These are phyloP conservation scores for Lachancea fermentati DNA, from an alignment of 805 yeast species.

Conservation along the genomic window DNA sequence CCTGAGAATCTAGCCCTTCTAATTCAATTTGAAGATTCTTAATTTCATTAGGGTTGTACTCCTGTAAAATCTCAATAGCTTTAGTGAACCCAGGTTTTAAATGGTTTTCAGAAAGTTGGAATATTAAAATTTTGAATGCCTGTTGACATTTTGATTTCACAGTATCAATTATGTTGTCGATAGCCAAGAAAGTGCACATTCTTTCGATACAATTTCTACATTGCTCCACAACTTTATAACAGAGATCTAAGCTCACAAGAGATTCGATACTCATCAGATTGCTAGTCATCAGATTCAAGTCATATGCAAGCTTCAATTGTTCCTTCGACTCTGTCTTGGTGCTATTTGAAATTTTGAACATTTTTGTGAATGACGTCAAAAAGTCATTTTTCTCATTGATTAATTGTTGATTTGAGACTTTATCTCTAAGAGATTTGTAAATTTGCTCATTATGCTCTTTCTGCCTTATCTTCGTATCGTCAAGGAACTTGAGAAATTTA, in stretches of 20 bases:
- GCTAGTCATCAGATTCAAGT: slow-evolving; percentile 67
- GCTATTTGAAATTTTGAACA: slow-evolving; percentile 40
- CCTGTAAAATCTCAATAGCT: slow-evolving; percentile 64
- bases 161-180: slow-evolving; percentile 29
- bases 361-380: slow-evolving; percentile 57
- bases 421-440: slow-evolving; percentile 37
- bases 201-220: slow-evolving; percentile 62
- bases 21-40: slow-evolving; percentile 31
- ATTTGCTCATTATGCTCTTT: slow-evolving; percentile 39
- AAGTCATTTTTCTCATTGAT: slow-evolving; percentile 46
- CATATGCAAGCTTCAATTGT: slow-evolving; percentile 63
- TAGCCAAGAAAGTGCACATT: slow-evolving; percentile 41
- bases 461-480: slow-evolving; percentile 26
- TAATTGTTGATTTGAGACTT: slow-evolving; percentile 32
- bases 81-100: slow-evolving; percentile 78
- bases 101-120: slow-evolving; percentile 63
- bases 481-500: slow-evolving; percentile 25
- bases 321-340: slow-evolving; percentile 27
- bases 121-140: slow-evolving; percentile 63
- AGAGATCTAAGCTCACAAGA: slow-evolving; percentile 74
- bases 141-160: slow-evolving; percentile 39
- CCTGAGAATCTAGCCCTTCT: slow-evolving; percentile 33
- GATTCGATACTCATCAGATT: slow-evolving; percentile 72
- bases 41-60: slow-evolving; percentile 56
- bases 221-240: slow-evolving; percentile 61